These are phyloP conservation scores for Cantharellus anzutake DNA, from an alignment of 768 basidiomycete species.

Conservation along the genomic window DNA sequence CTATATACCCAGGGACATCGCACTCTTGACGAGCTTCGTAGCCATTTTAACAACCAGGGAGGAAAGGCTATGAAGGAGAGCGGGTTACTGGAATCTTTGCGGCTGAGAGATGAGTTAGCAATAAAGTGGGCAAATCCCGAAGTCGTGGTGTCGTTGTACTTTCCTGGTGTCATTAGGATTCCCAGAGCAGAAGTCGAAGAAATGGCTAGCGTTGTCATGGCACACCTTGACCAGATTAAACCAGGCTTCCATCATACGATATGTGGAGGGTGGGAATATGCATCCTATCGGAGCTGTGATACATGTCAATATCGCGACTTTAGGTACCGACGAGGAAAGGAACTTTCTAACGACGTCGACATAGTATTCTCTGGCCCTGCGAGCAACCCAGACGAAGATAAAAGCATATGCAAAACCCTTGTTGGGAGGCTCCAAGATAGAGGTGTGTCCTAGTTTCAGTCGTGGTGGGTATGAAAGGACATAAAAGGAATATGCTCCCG, in stretches of 20 bases:
- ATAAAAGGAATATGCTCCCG: background rate
- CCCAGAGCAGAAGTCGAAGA: slow-evolving; percentile 59
- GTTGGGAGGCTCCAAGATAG: slow-evolving; percentile 34
- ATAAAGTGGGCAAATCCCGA: background rate
- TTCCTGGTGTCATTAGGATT: slow-evolving; percentile 28
- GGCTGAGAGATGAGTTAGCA: background rate
- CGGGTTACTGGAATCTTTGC: background rate
- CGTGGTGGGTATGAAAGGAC: background rate
- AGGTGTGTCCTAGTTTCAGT: slow-evolving; percentile 23
- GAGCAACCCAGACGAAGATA: slow-evolving; percentile 28
- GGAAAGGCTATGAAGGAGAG: background rate
- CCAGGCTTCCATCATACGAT: slow-evolving; percentile 56
- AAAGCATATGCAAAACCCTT: slow-evolving; percentile 35
- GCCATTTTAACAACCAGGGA: slow-evolving; percentile 38
- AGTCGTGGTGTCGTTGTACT: slow-evolving; percentile 1
- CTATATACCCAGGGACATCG: slow-evolving; percentile 40
- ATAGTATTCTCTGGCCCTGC: slow-evolving; percentile 66
- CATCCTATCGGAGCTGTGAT: background rate
- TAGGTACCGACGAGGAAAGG: slow-evolving; percentile 75
- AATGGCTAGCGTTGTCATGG: slow-evolving; percentile 47
- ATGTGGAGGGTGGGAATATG: slow-evolving; percentile 75
- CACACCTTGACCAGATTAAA: slow-evolving; percentile 41
- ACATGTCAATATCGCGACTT: background rate
- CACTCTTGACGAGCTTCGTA: slow-evolving; percentile 41
- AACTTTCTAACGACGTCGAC: slow-evolving; percentile 68